phyloP scores from a whole-genome alignment of 495 filamentous ascomycete species.

The Talaromyces wortmannii region DNA sequence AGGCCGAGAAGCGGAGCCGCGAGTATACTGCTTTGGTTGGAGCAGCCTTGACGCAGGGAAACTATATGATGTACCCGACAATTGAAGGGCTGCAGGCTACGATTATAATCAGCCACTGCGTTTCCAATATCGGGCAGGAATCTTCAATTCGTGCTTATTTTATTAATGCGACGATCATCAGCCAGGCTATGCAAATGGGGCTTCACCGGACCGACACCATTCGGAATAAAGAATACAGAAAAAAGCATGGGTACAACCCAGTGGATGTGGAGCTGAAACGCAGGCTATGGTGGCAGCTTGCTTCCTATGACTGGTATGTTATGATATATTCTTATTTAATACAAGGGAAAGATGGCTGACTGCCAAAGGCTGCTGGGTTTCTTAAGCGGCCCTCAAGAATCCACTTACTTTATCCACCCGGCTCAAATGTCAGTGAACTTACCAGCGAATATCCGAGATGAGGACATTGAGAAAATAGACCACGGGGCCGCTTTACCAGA shows the following conservation, averaged over 20 bases:
- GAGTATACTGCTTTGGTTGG: constrained; percentile 24
- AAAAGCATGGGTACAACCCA: constrained; percentile 8
- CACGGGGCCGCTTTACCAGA: constrained; percentile 4
- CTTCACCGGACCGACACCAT: constrained; percentile 36
- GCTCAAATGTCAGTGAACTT: constrained; percentile 34
- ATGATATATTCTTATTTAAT: not conserved
- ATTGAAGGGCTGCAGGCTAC: constrained; percentile 39
- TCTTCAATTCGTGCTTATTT: constrained; percentile 26
- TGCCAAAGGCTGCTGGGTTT: constrained; percentile 23
- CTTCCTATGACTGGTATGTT: constrained; percentile 37
- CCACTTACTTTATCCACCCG: constrained; percentile 37
- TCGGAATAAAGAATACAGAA: constrained; percentile 7
- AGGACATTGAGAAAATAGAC: constrained; percentile 5
- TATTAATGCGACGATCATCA: constrained; percentile 21
- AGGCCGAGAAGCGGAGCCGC: constrained; percentile 18
- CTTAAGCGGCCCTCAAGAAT: constrained; percentile 42
- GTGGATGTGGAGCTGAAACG: constrained; percentile 28
- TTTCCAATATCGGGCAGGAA: constrained; percentile 18
- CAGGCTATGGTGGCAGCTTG: constrained; percentile 42
- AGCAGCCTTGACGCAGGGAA: constrained; percentile 26
- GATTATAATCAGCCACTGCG: constrained; percentile 29
- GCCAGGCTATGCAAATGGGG: constrained; percentile 32
- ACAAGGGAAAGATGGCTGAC: not conserved
- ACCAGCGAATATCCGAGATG: constrained; percentile 22
- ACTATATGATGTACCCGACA: constrained; percentile 25